Percentiles rank a stretch among this genome's conserved stretches.
Evolutionary conservation across 1,284 basidiomycete genomes (phyloP).

Genomic region (Ceratobasidium sp.): DNA sequence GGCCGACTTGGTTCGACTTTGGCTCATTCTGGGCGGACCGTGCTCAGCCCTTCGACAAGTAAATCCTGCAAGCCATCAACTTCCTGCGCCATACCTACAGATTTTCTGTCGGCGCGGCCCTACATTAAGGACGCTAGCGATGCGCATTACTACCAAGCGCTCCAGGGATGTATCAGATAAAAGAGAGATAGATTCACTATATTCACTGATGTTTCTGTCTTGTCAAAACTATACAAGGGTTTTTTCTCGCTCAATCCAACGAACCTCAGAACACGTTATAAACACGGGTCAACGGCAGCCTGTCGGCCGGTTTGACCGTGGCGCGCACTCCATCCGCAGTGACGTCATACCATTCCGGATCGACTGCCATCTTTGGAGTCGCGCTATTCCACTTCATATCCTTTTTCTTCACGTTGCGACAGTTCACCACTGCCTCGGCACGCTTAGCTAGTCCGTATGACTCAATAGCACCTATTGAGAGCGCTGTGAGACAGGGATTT

Average conservation of each 20-base stretch:
- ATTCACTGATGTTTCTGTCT: no score
- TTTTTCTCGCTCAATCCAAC: neutral
- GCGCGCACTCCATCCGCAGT: conserved; percentile 81
- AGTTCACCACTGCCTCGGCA: conserved; percentile 81
- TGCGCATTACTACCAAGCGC: no score
- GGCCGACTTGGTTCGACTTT: no score
- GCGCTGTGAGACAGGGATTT: conserved; percentile 20
- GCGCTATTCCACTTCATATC: conserved; percentile 95
- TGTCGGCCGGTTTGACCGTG: conserved; percentile 82
- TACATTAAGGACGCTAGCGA: no score
- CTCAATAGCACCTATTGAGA: conserved; percentile 64
- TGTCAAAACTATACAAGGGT: no score
- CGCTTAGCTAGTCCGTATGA: conserved; percentile 84
- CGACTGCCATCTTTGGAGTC: conserved; percentile 87
- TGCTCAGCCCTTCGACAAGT: no score
- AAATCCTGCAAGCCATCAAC: no score
- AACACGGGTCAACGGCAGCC: conserved; percentile 74
- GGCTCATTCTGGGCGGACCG: no score
- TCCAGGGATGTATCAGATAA: no score
- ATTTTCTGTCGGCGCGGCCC: no score
- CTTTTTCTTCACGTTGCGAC: conserved; percentile 82
- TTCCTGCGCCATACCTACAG: no score
- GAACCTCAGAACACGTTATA: conserved; percentile 79
- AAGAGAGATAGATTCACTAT: no score
- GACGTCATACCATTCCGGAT: conserved; percentile 94